A percentile compares a stretch with the other conserved stretches of the same genome.
These are phyloP conservation scores for Podaxis sp. DNA, from an alignment of 768 basidiomycete genomes.

Conservation along the genomic window DNA sequence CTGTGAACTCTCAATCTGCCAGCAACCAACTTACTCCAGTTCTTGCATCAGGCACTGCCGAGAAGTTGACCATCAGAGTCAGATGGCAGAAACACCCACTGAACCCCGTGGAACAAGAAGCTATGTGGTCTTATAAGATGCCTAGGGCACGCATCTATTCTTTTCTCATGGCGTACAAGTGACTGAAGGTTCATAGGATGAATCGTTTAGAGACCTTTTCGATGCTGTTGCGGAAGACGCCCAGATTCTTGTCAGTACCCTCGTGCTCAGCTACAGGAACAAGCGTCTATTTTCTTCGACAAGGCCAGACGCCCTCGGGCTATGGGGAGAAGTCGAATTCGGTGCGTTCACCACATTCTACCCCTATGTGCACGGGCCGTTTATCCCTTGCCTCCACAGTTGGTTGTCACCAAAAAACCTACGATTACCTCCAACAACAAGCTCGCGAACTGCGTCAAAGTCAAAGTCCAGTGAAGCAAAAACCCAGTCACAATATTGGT, in stretches of 20 bases:
- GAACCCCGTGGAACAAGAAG: conserved; percentile 32
- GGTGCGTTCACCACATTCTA: conserved; percentile 33
- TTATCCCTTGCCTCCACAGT: conserved; percentile 38
- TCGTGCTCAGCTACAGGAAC: conserved; percentile 59
- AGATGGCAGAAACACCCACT: conserved; percentile 66
- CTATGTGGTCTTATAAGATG: conserved; percentile 50
- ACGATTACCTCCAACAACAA: conserved; percentile 51
- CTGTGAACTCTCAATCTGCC: conserved; percentile 21
- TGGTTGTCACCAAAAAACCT: conserved; percentile 60
- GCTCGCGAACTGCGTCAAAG: conserved; percentile 14
- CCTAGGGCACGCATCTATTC: conserved; percentile 42
- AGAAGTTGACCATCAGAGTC: conserved; percentile 49
- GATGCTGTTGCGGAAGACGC: conserved; percentile 64
- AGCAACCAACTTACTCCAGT: conserved; percentile 16
- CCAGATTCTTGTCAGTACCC: conserved; percentile 39
- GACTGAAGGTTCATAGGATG: conserved; percentile 38
- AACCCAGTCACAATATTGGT: conserved; percentile 10
- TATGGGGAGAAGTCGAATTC: conserved; percentile 67
- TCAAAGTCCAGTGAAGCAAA: conserved; percentile 2
- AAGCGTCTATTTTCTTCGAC: conserved; percentile 67
- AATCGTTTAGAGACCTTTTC: conserved; percentile 61
- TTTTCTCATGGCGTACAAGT: background rate
- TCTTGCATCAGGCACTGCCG: conserved; percentile 25
- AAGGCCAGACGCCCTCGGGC: conserved; percentile 57
- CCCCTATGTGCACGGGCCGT: background rate